These are phyloP conservation scores for Dothidotthia symphoricarpi DNA, from an alignment of 2,329 filamentous ascomycete genomes.

Conservation along the genomic window DNA sequence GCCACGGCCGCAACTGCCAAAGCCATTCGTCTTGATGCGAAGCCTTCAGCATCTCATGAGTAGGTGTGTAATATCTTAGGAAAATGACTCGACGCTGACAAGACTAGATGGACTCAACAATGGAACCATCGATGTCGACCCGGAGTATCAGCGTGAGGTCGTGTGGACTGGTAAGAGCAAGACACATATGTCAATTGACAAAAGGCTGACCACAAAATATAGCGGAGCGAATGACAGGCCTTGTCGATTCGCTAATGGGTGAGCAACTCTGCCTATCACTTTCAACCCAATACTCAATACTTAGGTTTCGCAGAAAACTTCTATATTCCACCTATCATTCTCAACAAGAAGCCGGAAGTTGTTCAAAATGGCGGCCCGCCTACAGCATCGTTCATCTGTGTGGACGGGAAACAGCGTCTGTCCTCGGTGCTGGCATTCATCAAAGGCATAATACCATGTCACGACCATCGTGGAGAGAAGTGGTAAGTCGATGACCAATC, in stretches of 20 bases:
- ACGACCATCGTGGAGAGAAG: slow-evolving; percentile 43
- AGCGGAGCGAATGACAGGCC: slow-evolving; percentile 36
- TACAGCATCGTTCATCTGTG: slow-evolving; percentile 38
- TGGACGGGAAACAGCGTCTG: slow-evolving; percentile 52
- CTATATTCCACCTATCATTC: slow-evolving; percentile 51
- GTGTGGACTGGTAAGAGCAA: slow-evolving; percentile 42
- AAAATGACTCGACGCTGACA: slow-evolving; percentile 3
- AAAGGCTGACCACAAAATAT: background rate
- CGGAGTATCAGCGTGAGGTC: slow-evolving; percentile 50
- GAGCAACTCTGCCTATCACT: background rate
- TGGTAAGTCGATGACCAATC: slow-evolving; percentile 37
- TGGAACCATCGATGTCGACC: slow-evolving; percentile 42
- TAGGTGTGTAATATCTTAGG: slow-evolving; percentile 10
- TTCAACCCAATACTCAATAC: background rate
- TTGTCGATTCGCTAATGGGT: slow-evolving; percentile 40
- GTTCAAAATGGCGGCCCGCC: slow-evolving; percentile 11
- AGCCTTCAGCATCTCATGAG: slow-evolving; percentile 25
- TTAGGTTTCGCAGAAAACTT: slow-evolving; percentile 31
- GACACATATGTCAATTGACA: background rate
- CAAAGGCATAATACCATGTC: slow-evolving; percentile 46
- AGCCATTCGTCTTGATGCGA: slow-evolving; percentile 19
- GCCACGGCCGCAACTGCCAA: slow-evolving; percentile 23
- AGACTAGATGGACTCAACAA: slow-evolving; percentile 20
- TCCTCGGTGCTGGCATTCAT: slow-evolving; percentile 49
- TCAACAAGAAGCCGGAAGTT: slow-evolving; percentile 39